Conservation (phyloP, 306 rosid genomes). For the Glycine soja region DNA sequence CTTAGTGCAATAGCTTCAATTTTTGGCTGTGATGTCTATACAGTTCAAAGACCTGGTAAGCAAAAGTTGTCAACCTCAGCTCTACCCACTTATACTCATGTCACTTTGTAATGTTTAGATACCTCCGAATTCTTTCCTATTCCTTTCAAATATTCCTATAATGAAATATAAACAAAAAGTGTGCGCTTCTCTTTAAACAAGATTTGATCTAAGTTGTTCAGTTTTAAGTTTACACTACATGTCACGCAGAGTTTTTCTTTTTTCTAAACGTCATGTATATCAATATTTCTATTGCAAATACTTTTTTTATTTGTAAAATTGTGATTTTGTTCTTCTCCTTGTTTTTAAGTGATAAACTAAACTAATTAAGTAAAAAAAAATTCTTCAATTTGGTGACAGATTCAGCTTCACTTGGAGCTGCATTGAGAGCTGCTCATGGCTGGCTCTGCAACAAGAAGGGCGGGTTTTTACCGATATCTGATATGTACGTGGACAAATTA, state of each 20-base stretch:
- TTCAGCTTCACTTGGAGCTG: constrained; percentile 98
- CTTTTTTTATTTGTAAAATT: not conserved
- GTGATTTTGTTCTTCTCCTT: constrained; percentile 9
- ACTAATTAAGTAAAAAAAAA: not conserved
- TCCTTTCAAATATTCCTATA: not conserved
- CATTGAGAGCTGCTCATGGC: constrained; percentile 97
- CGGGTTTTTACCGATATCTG: constrained; percentile 68
- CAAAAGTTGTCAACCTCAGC: constrained; percentile 1
- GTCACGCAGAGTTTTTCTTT: not conserved
- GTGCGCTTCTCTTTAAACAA: not conserved
- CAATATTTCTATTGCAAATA: not conserved
- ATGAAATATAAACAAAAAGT: constrained; percentile 9
- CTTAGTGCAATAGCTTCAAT: constrained; percentile 79
- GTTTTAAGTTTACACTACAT: constrained; percentile 1
- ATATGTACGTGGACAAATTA: constrained; percentile 69
- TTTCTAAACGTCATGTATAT: not conserved
- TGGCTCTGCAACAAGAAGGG: constrained; percentile 81
- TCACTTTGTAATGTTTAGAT: not conserved
- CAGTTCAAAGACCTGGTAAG: constrained; percentile 93
- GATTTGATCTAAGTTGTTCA: not conserved
- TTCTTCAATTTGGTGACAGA: constrained; percentile 55
- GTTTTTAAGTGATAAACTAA: constrained; percentile 5
- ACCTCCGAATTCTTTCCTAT: not conserved
- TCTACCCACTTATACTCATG: not conserved
- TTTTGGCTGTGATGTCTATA: constrained; percentile 89